Conservation (phyloP, 2,329 filamentous ascomycete genomes). For the Exserohilum turcica region DNA sequence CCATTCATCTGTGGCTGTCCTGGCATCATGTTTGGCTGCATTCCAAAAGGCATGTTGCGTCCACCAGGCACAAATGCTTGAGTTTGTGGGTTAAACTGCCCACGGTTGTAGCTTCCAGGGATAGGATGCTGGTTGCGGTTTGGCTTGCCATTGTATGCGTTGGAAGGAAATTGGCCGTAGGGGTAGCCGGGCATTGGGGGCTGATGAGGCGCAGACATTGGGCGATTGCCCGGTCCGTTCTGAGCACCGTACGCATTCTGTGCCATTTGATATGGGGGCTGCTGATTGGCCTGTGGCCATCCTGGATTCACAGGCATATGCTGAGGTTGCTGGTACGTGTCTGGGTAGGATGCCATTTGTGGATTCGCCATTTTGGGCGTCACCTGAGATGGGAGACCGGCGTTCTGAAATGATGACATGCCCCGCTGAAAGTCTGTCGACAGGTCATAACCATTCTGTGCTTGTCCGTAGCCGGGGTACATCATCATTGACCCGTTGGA, state of each 20-base stretch:
- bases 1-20: conserved; percentile 43
- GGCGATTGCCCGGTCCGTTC: conserved; percentile 36
- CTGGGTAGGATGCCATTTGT: conserved; percentile 42
- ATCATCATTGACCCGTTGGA: conserved; percentile 31
- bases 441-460: conserved; percentile 51
- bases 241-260: conserved; percentile 33
- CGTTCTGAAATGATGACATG: conserved; percentile 53
- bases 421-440: conserved; percentile 53
- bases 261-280: conserved; percentile 33
- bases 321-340: conserved; percentile 39
- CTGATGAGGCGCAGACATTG: conserved; percentile 45
- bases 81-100: conserved; percentile 91
- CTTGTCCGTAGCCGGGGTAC: conserved; percentile 36
- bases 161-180: conserved; percentile 76
- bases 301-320: conserved; percentile 36
- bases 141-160: conserved; percentile 62
- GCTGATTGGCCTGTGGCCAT: conserved; percentile 43
- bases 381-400: conserved; percentile 40
- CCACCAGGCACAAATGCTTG: conserved; percentile 81
- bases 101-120: conserved; percentile 81
- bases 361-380: conserved; percentile 48
- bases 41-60: conserved; percentile 48
- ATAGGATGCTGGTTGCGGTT: conserved; percentile 81
- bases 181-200: conserved; percentile 62
- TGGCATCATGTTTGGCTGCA: conserved; percentile 38